Conservation (phyloP, 164 flowering plant genomes). For the Liriodendron chinense region DNA sequence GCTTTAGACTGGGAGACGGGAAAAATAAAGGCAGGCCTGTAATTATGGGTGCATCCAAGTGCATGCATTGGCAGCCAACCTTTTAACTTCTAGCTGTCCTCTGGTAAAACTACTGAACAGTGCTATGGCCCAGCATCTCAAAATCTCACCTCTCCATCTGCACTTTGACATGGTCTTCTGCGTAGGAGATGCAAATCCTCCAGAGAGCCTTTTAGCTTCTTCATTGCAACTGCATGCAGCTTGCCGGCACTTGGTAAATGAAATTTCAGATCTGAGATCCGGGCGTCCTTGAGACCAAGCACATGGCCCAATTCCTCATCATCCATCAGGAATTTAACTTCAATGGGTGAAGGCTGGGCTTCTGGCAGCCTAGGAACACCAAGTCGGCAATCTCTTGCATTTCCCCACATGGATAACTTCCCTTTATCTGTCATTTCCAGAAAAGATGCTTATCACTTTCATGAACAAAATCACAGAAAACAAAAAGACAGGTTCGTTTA, state of each 20-base stretch:
- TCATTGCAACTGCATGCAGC: not conserved
- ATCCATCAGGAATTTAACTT: slow-evolving; percentile 68
- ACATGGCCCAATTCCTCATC: slow-evolving; percentile 67
- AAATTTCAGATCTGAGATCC: not conserved
- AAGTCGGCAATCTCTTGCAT: slow-evolving; percentile 71
- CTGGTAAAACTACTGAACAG: too few species aligned
- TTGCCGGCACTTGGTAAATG: too few species aligned
- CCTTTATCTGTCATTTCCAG: slow-evolving; percentile 53
- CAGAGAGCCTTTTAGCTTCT: not conserved
- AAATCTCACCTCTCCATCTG: too few species aligned
- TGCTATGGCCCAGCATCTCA: too few species aligned
- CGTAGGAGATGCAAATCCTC: too few species aligned
- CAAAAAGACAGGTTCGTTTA: too few species aligned
- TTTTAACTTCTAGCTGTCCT: too few species aligned
- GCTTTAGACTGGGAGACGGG: slow-evolving; percentile 12
- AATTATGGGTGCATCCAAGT: not conserved
- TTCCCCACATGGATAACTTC: slow-evolving; percentile 91
- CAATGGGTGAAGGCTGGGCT: slow-evolving; percentile 56
- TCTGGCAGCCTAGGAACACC: slow-evolving; percentile 89
- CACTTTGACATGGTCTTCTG: not conserved
- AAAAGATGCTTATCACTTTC: not conserved
- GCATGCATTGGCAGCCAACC: not conserved
- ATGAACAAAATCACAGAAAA: too few species aligned
- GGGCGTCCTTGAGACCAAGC: slow-evolving; percentile 34
- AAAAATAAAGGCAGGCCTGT: slow-evolving; percentile 5